Evolutionary conservation across 2,329 filamentous ascomycete species (phyloP), one percentile per base, ranked within the genome.

Genomic region (Pseudogymnoascus sp.): DNA sequence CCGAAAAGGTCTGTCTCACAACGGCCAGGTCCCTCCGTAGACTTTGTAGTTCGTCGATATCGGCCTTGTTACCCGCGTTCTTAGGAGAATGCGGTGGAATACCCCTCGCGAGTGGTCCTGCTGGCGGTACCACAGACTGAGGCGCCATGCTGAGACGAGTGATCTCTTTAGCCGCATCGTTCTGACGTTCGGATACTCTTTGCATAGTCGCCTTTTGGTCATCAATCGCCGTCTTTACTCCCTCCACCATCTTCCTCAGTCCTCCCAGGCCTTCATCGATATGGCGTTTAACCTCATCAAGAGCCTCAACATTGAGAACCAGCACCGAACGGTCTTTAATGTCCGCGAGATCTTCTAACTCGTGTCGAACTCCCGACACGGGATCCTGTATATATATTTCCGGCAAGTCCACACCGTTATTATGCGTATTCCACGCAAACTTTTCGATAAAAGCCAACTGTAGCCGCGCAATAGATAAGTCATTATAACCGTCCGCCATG

Each of bases 331-430:
- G 85, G 72, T 99, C 94, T 75, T 96, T 97, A 69, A 99, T 89
- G 71, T 99, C 94, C 15, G 80, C 84, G 31, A 99, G 79, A 71
- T 99, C 94, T 73, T 99, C 94, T 24, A 99, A 78, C 75, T 99
- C 94, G 73, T 99, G 93, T 13, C 94, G 88, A n/a, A 99, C 89
- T 0, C 94, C 94, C 7, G 94, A 97, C 2, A 97, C 83, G 0
- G 92, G 88, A 72, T 99, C 94, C 73, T 99, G 94, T 13, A 99
- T 94, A 73, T 99, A 97, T 13, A 99, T 97, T 69, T 99, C 94
- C 0, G 94, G 94, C 50, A 99, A 77, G 71, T 99, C 94, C 11
- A 86, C 84, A 6, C 94, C 94, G 69, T 97, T 95, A 64, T 91
- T 88, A 68, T 97, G 92, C 0, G 93, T 97, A 69, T 96, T 97